Evolutionary conservation across 306 rosid species (phyloP).

Genomic region (Albizia julibrissin): DNA sequence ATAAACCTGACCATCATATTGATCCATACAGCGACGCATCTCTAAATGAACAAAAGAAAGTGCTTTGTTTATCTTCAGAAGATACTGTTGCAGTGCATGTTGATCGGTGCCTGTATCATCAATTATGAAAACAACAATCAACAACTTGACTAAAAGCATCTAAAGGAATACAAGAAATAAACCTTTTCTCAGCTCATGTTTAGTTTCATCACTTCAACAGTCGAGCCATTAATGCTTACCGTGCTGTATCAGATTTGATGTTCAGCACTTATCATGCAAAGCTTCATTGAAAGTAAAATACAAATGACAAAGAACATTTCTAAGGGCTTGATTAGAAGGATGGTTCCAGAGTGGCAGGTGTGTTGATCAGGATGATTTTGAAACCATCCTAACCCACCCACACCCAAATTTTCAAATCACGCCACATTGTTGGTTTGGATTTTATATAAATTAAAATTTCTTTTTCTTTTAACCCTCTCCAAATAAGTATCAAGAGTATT

Average conservation of each 20-base stretch:
- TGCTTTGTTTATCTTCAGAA: slow-evolving; percentile 80
- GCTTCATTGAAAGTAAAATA: too few species aligned
- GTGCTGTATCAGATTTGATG: slow-evolving; percentile 2
- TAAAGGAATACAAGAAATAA: background rate
- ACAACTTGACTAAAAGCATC: slow-evolving; percentile 7
- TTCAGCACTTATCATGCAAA: slow-evolving; percentile 15
- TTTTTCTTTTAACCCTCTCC: background rate
- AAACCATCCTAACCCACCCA: background rate
- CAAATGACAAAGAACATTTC: background rate
- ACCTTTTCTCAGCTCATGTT: background rate
- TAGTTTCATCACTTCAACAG: background rate
- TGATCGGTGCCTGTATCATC: slow-evolving; percentile 55
- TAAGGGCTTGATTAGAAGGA: background rate
- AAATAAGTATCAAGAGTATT: background rate
- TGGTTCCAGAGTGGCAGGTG: background rate
- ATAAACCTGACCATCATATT: slow-evolving; percentile 80
- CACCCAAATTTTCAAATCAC: background rate
- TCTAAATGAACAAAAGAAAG: slow-evolving; percentile 81
- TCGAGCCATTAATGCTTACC: slow-evolving; percentile 9
- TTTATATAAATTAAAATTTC: background rate
- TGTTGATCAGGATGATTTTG: background rate
- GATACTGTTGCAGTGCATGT: slow-evolving; percentile 55
- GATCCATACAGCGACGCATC: slow-evolving; percentile 76
- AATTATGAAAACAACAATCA: slow-evolving; percentile 19
- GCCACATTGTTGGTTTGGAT: background rate